Evolutionary conservation across 257 asterid species (phyloP), one percentile per base, ranked within the genome.

Genomic region (Anisodus tanguticus): DNA sequence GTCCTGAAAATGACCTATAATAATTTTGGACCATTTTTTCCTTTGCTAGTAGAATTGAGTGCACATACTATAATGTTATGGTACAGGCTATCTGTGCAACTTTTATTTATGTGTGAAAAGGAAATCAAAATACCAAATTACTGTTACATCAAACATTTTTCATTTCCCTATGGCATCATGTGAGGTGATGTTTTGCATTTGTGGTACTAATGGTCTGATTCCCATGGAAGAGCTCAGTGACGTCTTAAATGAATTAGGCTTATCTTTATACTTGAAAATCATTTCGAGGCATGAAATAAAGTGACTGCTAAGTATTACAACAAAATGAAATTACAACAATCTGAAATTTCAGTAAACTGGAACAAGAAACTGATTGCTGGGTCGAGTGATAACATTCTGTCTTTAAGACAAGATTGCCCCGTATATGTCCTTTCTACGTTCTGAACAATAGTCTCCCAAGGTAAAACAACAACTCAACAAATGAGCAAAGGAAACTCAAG

Each of bases 111-210:
- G 9, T 26, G 26, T 2, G 47, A 51, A 26, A 51, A 51, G 19
- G n/a, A 19, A 59, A 74, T 74, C 6, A 74, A 19, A 49, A 49
- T 49, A 22, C 22, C 62, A 0, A 74, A 74, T 19, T 11, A 74
- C 60, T 74, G 35, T 49, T 19, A 49, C 49, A 49, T 47, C 4
- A 49, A 0, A 0, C 60, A 49, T 49, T 49, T 22, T 60, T 22
- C 43, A 22, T 74, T 71, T 74, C 43, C 8, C 0, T 49, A 3
- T 74, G 60, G 45, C 43, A 22, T 19, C 49, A 12, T 74, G 15
- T 76, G 62, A 76, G 62, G 45, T 22, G n/a, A 51, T 76, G 26
- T 54, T 76, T 76, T 49, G 62, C 45, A 51, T 12, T 76, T 19
- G 1, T 76, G 45, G n/a, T 51, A 11, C 8, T 76, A 31, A 51